Conservation (phyloP, 768 basidiomycete genomes). For the Galerina sulciceps region DNA sequence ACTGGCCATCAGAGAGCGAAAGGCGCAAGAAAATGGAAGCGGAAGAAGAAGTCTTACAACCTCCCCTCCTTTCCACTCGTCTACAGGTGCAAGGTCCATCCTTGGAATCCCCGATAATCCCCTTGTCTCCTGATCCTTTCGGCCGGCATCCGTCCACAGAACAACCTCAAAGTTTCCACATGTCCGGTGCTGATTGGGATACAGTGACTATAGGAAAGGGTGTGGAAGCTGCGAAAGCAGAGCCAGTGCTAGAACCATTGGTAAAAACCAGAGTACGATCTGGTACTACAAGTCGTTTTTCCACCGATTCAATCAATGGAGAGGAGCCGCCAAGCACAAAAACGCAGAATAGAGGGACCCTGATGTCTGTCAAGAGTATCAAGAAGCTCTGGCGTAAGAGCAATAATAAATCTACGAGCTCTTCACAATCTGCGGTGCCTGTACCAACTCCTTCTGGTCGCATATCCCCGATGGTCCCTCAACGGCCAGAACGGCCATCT, state of each 20-base stretch:
- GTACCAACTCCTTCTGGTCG: conserved; percentile 30
- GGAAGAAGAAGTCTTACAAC: conserved; percentile 53
- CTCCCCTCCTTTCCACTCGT: conserved; percentile 34
- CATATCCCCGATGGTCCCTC: conserved; percentile 36
- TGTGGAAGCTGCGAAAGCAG: neutral
- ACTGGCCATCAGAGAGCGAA: conserved; percentile 47
- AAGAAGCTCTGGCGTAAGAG: conserved; percentile 83
- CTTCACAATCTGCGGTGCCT: conserved; percentile 50
- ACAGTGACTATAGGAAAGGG: conserved; percentile 26
- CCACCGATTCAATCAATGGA: conserved; percentile 67
- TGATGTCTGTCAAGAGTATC: conserved; percentile 76
- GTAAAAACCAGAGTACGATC: conserved; percentile 25
- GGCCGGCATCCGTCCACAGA: conserved; percentile 66
- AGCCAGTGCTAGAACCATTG: conserved; percentile 6
- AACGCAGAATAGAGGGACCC: conserved; percentile 49
- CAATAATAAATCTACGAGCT: conserved; percentile 49
- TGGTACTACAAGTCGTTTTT: conserved; percentile 68
- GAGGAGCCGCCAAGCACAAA: conserved; percentile 36
- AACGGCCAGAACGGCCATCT: conserved; percentile 41
- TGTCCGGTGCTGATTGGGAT: conserved; percentile 49
- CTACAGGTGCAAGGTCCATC: conserved; percentile 21
- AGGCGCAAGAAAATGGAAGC: conserved; percentile 53
- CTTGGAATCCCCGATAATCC: conserved; percentile 67
- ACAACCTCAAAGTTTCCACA: conserved; percentile 17
- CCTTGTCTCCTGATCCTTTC: conserved; percentile 86